These are phyloP conservation scores for Odontarrhena argentea DNA, from an alignment of 345 rosid genomes.

Conservation along the genomic window DNA sequence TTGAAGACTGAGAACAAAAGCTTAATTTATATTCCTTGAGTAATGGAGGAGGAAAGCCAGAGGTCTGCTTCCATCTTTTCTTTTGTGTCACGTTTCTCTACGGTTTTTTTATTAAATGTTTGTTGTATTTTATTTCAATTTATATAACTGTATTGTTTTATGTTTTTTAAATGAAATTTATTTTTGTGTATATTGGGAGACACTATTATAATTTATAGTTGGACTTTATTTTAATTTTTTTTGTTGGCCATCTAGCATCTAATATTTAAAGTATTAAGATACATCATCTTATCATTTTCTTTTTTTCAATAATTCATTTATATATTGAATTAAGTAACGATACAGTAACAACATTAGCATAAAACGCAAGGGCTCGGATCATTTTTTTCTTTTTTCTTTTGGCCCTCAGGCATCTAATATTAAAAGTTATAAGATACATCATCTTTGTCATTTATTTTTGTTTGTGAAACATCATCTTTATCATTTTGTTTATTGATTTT, in stretches of 20 bases:
- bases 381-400: background rate
- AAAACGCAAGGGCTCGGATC: no score
- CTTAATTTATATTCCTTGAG: conserved; percentile 37
- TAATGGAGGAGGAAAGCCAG: conserved; percentile 38
- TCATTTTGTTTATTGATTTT: conserved; percentile 7
- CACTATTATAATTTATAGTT: no score
- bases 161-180: no score
- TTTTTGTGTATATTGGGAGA: no score
- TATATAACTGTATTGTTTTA: background rate
- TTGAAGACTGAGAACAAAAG: conserved; percentile 19
- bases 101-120: background rate
- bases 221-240: background rate
- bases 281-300: no score
- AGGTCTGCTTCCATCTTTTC: conserved; percentile 36
- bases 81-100: conserved; percentile 33
- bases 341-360: no score
- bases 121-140: conserved; percentile 14
- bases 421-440: background rate
- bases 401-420: conserved; percentile 8
- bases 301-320: no score
- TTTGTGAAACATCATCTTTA: conserved; percentile 5
- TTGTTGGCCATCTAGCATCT: conserved; percentile 8
- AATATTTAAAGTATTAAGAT: background rate
- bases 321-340: no score
- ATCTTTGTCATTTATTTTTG: no score